Percentiles rank a stretch among this genome's conserved stretches.
These are phyloP conservation scores for Zarea fungicola DNA, from an alignment of 2,329 filamentous ascomycete species.

Conservation along the genomic window DNA sequence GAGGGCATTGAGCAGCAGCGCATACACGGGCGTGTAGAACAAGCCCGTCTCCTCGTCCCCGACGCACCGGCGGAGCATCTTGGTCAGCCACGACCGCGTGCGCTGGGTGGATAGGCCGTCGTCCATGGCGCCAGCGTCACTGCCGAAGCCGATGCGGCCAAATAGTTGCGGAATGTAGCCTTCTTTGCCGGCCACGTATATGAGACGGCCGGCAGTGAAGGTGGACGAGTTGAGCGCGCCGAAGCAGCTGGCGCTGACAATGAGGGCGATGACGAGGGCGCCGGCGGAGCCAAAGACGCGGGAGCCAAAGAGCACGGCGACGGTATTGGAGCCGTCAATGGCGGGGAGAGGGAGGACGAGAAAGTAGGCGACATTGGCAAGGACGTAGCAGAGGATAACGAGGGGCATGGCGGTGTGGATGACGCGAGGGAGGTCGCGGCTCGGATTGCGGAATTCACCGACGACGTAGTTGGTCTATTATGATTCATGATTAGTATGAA, in stretches of 20 bases:
- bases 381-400: slow-evolving; percentile 82
- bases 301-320: slow-evolving; percentile 89
- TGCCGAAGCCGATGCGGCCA: slow-evolving; percentile 71
- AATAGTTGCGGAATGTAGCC: slow-evolving; percentile 84
- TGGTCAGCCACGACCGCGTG: slow-evolving; percentile 52
- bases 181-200: slow-evolving; percentile 93
- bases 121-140: slow-evolving; percentile 31
- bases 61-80: slow-evolving; percentile 55
- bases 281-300: slow-evolving; percentile 85
- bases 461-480: slow-evolving; percentile 90
- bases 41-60: slow-evolving; percentile 75
- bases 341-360: slow-evolving; percentile 77
- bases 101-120: slow-evolving; percentile 38
- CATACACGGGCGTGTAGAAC: slow-evolving; percentile 91
- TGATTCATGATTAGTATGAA: slow-evolving; percentile 13
- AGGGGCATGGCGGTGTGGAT: slow-evolving; percentile 96
- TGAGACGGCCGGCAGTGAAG: slow-evolving; percentile 85
- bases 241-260: slow-evolving; percentile 88
- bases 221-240: slow-evolving; percentile 91
- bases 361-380: slow-evolving; percentile 92
- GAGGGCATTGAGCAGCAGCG: slow-evolving; percentile 72
- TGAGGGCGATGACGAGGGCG: slow-evolving; percentile 76
- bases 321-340: slow-evolving; percentile 85
- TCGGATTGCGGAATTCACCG: slow-evolving; percentile 90
- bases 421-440: slow-evolving; percentile 82